A percentile compares a stretch with the other conserved stretches of the same genome.
Conservation (phyloP, 108 stramenopile genomes). For the Parietichytrium sp. region DNA sequence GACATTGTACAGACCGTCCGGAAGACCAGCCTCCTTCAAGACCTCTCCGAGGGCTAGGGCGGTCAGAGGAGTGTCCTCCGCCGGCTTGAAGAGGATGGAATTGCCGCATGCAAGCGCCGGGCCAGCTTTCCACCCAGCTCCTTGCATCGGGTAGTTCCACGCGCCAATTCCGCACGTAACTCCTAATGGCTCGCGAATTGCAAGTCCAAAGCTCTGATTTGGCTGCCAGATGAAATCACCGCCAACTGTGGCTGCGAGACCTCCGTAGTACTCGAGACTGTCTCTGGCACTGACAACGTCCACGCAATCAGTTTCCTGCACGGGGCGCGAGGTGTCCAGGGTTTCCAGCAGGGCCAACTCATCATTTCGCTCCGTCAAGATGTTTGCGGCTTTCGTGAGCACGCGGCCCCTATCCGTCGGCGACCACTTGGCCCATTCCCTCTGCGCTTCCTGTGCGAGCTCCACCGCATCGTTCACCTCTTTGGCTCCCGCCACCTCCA, state of each 20-base stretch:
- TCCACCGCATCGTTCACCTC: slow-evolving; percentile 19
- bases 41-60: slow-evolving; percentile 54
- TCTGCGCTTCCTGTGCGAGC: not conserved
- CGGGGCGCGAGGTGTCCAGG: slow-evolving; percentile 11
- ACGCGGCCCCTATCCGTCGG: slow-evolving; percentile 18
- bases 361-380: not conserved
- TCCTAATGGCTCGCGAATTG: slow-evolving; percentile 44
- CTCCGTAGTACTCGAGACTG: slow-evolving; percentile 39
- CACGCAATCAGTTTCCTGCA: slow-evolving; percentile 23
- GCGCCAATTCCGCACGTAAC: slow-evolving; percentile 44
- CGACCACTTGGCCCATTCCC: not conserved
- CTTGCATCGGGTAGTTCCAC: slow-evolving; percentile 49
- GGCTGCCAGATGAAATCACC: not conserved
- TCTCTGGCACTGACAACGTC: slow-evolving; percentile 28
- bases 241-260: slow-evolving; percentile 25
- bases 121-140: slow-evolving; percentile 52
- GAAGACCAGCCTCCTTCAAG: slow-evolving; percentile 52
- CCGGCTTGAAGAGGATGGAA: slow-evolving; percentile 58
- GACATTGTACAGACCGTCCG: slow-evolving; percentile 56
- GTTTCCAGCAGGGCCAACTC: slow-evolving; percentile 20
- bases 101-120: slow-evolving; percentile 59
- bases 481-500: not conserved
- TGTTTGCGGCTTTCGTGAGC: not conserved
- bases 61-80: slow-evolving; percentile 60
- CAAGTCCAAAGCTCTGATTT: slow-evolving; percentile 11